Evolutionary conservation across 2,329 filamentous ascomycete species (phyloP).

Genomic region (Camptophora hylomeconis): DNA sequence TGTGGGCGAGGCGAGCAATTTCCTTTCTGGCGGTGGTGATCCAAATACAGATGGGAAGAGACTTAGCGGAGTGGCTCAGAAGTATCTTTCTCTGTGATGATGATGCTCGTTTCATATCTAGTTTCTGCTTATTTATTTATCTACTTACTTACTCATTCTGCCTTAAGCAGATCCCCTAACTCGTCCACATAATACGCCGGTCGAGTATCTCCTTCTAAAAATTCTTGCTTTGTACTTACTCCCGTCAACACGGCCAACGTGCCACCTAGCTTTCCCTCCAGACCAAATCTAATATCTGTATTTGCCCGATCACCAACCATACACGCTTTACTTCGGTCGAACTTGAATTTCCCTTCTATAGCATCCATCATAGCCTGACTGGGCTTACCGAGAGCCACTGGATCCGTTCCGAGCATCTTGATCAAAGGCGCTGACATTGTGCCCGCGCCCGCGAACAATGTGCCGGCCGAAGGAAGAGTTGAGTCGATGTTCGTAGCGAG

Average conservation of each 20-base stretch:
- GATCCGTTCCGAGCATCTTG: slow-evolving; percentile 55
- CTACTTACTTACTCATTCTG: slow-evolving; percentile 1
- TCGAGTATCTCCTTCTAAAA: slow-evolving; percentile 61
- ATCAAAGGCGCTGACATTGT: slow-evolving; percentile 65
- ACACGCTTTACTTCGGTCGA: slow-evolving; percentile 72
- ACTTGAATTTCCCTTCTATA: slow-evolving; percentile 86
- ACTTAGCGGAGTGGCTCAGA: too few relatives aligned
- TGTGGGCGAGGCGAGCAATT: slow-evolving; percentile 11
- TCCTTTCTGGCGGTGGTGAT: too few relatives aligned
- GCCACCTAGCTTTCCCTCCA: slow-evolving; percentile 80
- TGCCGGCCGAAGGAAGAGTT: slow-evolving; percentile 68
- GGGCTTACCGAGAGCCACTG: slow-evolving; percentile 77
- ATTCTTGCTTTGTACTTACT: slow-evolving; percentile 66
- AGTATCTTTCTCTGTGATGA: too few relatives aligned
- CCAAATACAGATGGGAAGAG: too few relatives aligned
- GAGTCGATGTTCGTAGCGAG: slow-evolving; percentile 89
- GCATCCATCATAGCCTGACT: slow-evolving; percentile 99
- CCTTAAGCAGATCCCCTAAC: slow-evolving; percentile 56
- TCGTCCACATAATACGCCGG: slow-evolving; percentile 76
- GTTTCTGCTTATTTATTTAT: too few relatives aligned
- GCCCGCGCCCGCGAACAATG: slow-evolving; percentile 85
- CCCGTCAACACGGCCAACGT: slow-evolving; percentile 86
- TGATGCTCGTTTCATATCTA: too few relatives aligned
- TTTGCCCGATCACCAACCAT: slow-evolving; percentile 93
- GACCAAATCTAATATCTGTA: slow-evolving; percentile 91